These are phyloP conservation scores for Hyphopichia buzzinii DNA, from an alignment of 1,139 yeast species.

Conservation along the genomic window DNA sequence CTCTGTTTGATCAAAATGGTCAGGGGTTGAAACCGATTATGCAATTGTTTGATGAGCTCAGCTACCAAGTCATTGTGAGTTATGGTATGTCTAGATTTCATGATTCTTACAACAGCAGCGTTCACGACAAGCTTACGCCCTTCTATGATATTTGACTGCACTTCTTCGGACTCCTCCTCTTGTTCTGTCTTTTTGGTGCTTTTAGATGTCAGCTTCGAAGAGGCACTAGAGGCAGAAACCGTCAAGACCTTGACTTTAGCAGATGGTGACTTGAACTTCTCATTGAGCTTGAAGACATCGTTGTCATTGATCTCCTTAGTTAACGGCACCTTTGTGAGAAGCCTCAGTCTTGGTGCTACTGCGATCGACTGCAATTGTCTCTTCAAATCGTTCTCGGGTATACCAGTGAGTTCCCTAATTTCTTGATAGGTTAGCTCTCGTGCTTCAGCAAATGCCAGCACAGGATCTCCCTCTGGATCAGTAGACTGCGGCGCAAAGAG, in stretches of 20 bases:
- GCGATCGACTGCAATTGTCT: constrained; percentile 84
- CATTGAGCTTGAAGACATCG: constrained; percentile 71
- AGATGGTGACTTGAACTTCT: constrained; percentile 67
- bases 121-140: constrained; percentile 65
- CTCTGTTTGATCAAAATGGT: constrained; percentile 69
- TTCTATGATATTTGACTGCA: constrained; percentile 30
- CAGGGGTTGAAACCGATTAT: constrained; percentile 66
- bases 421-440: constrained; percentile 51
- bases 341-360: constrained; percentile 77
- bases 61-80: constrained; percentile 64
- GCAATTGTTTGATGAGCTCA: constrained; percentile 63
- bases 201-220: constrained; percentile 25
- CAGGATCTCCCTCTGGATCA: constrained; percentile 36
- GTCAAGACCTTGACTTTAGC: constrained; percentile 77
- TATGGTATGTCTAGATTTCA: constrained; percentile 71
- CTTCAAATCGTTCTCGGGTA: constrained; percentile 69
- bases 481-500: constrained; percentile 62
- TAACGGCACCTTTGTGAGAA: constrained; percentile 72
- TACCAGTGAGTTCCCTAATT: constrained; percentile 63
- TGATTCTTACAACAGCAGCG: constrained; percentile 85
- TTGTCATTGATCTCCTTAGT: constrained; percentile 62
- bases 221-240: constrained; percentile 37
- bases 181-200: constrained; percentile 37
- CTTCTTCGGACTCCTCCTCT: constrained; percentile 38
- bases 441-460: constrained; percentile 44